Base-by-base conservation (phyloP, 2,329 filamentous ascomycete genomes). In the Pyrenochaeta sp. region DNA sequence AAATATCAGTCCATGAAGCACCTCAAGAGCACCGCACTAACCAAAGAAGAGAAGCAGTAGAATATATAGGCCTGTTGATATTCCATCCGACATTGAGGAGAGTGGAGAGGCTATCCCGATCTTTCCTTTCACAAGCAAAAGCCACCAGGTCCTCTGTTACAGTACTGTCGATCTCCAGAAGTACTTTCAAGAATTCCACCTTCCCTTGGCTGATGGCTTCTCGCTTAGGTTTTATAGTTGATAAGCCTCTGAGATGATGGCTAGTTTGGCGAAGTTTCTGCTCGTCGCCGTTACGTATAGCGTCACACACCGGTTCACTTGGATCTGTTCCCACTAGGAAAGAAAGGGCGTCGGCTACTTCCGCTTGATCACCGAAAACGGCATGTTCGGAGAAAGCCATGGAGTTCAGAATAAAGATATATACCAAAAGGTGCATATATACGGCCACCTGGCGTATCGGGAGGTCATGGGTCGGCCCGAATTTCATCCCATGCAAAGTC, bases 111-210 rank as follows among this genome's bases (percentile, higher is more conserved):
- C 40, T 44, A 44, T 44, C 19, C 19, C 19, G 2, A 44, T 44
- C 40, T 44, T 44, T 44, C 9, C 40, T 3, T 9, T 7, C 3
- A 44, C 40, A 44, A 44, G 40, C 40, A 44, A 44, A 3, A 44
- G 40, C 40, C 40, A 44, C 40, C n/a, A 44, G 40, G 40, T 44
- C 40, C 40, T 44, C 40, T 44, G 40, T 44, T 44, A 44, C 24
- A 44, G 40, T 44, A 24, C 9, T 44, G 19, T 44, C 40, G 3
- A 3, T 44, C 40, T 44, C 40, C 9, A 44, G 40, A 24, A 44
- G 40, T 44, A 44, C 3, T 9, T 44, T 44, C 12, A 44, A 9
- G 40, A 44, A 44, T 19, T 9, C 19, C 40, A 24, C 40, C 13
- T 44, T 44, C 24, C 40, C 40, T 44, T 24, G 40, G 9, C 24